A percentile compares a stretch with the other conserved stretches of the same genome.
These are phyloP conservation scores for Albophoma yamanashiensis DNA, from an alignment of 2,329 filamentous ascomycete genomes.

Conservation along the genomic window DNA sequence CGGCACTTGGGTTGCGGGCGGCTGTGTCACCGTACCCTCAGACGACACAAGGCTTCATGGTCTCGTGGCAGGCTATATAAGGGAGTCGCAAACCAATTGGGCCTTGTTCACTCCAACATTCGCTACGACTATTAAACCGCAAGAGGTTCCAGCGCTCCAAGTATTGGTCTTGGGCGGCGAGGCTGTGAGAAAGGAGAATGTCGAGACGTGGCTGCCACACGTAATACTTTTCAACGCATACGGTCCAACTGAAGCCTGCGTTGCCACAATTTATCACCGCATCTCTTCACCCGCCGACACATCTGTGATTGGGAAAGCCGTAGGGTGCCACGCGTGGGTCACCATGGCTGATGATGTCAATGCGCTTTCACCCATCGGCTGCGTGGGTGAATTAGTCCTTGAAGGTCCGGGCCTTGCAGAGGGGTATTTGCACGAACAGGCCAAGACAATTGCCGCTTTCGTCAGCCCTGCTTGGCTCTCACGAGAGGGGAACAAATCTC, in stretches of 20 bases:
- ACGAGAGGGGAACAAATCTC: background rate
- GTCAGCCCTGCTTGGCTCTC: slow-evolving; percentile 22
- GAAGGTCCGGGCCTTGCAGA: slow-evolving; percentile 12
- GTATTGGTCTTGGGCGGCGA: background rate
- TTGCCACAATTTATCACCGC: background rate
- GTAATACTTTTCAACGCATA: slow-evolving; percentile 1
- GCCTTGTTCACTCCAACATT: slow-evolving; percentile 4
- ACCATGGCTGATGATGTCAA: slow-evolving; percentile 7
- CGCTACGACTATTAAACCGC: background rate
- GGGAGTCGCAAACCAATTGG: background rate
- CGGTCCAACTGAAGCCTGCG: background rate
- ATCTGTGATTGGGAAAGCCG: background rate
- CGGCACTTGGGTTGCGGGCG: slow-evolving; percentile 1
- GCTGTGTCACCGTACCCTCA: slow-evolving; percentile 3
- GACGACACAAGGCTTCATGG: slow-evolving; percentile 1
- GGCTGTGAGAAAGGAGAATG: background rate
- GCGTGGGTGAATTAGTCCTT: slow-evolving; percentile 14
- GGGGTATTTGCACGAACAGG: slow-evolving; percentile 11
- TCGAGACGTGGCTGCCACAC: background rate
- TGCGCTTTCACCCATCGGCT: slow-evolving; percentile 7
- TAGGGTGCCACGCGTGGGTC: slow-evolving; percentile 8
- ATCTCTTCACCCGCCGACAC: background rate
- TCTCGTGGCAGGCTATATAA: slow-evolving; percentile 1
- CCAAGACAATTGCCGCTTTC: slow-evolving; percentile 8
- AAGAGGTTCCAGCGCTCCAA: background rate